Base-by-base conservation (phyloP, 225 moss, liverwort and hornwort species). In the Marchantia polymorpha region DNA sequence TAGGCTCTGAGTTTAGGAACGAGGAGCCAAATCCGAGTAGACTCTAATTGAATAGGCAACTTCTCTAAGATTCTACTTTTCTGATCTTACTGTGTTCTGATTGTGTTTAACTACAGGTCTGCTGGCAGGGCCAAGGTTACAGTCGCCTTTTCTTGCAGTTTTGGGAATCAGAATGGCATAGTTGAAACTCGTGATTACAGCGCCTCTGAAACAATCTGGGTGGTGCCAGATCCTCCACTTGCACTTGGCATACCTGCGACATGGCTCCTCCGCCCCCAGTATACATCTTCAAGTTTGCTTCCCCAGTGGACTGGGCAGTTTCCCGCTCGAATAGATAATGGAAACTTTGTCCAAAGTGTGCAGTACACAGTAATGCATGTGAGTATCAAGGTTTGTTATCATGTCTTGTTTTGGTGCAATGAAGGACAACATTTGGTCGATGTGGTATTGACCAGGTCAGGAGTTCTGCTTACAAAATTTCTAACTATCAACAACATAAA, bases 181-280 rank as follows among this genome's bases (percentile, higher is more conserved):
- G 82, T 79, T 20, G 92, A 87, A 74, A 88, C 90, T 69, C 94
- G 78, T 87, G 84, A 84, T 52, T 96, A 92, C 72, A 94, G 84
- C 56, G 89, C 91, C 60, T 94, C 92, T 58, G 88, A 88, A 69
- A 90, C 89, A n/a, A 58, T 96, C 69, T 94, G 90, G 96, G 92
- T 96, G 64, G 88, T 94, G 87, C 96, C 96, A 63, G 90, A 92
- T 89, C 94, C 92, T 30, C 96, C 96, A 60, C 76, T 96, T 80
- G 90, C 92, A 20, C 81, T 93, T 55, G 92, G 94, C n/a, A 84
- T 91, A 77, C 88, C 85, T 80, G 87, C 91, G 76, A 96, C 96
- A 72, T 96, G 94, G 96, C 88, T 94, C 53, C 87, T 96, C 52
- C 91, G 90, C 30, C 92, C 94, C 78, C 88, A 85, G 29, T 94